Conservation (phyloP, 2,329 filamentous ascomycete species). For the Stemphylium lycopersici region DNA sequence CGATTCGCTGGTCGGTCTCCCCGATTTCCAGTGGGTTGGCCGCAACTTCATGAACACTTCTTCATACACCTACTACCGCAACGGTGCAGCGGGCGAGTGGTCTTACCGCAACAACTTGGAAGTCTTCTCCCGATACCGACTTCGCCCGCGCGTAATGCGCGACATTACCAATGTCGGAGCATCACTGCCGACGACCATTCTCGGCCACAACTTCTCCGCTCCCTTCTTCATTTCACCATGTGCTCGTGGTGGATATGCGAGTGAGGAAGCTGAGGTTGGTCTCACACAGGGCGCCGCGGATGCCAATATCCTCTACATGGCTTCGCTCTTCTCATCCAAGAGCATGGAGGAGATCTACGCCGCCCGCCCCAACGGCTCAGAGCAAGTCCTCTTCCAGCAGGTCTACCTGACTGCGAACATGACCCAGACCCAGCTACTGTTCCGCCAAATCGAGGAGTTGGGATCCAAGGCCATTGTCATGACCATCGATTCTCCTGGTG, state of each 20-base stretch:
- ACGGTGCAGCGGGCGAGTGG: slow-evolving; percentile 63
- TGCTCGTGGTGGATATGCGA: slow-evolving; percentile 49
- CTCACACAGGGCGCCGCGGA: slow-evolving; percentile 57
- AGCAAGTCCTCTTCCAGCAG: slow-evolving; percentile 50
- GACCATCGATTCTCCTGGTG: slow-evolving; percentile 51
- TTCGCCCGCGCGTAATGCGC: slow-evolving; percentile 58
- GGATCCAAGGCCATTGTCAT: slow-evolving; percentile 51
- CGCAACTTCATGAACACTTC: slow-evolving; percentile 54
- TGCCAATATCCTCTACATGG: slow-evolving; percentile 60
- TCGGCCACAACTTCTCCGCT: slow-evolving; percentile 60
- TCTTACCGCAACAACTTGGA: slow-evolving; percentile 64
- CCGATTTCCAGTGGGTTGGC: slow-evolving; percentile 62
- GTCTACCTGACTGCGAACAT: slow-evolving; percentile 47
- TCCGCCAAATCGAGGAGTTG: slow-evolving; percentile 38
- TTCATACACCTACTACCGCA: slow-evolving; percentile 64
- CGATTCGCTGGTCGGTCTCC: slow-evolving; percentile 55
- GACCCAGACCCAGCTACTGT: slow-evolving; percentile 38
- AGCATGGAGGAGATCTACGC: slow-evolving; percentile 26
- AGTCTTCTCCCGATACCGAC: slow-evolving; percentile 56
- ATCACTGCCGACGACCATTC: slow-evolving; percentile 54
- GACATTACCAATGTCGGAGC: slow-evolving; percentile 54
- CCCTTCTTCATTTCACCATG: slow-evolving; percentile 63
- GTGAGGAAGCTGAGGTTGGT: slow-evolving; percentile 57
- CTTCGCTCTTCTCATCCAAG: slow-evolving; percentile 46
- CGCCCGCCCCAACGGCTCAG: slow-evolving; percentile 10